phyloP scores from a whole-genome alignment of 768 basidiomycete genomes.

The Hygrophoropsis aurantiaca region DNA sequence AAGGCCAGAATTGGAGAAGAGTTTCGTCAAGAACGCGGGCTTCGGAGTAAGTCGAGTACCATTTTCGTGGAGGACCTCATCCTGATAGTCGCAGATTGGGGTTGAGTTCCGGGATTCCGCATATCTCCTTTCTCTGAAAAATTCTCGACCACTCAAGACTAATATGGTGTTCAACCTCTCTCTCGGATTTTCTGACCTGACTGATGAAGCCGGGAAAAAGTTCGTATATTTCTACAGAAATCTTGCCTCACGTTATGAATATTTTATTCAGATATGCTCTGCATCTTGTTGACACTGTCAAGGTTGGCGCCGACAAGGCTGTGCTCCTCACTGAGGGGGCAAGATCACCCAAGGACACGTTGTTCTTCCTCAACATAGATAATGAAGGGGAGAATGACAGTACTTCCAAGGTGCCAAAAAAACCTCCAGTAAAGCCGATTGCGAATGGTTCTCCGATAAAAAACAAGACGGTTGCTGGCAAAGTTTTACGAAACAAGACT shows the following conservation, averaged over 20 bases:
- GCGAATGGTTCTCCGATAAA: slow-evolving; percentile 69
- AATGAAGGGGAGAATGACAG: slow-evolving; percentile 58
- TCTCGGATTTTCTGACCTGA: slow-evolving; percentile 82
- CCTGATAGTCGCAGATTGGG: slow-evolving; percentile 65
- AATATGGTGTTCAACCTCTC: slow-evolving; percentile 87
- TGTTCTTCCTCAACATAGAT: slow-evolving; percentile 78
- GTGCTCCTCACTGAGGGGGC: slow-evolving; percentile 80
- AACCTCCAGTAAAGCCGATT: slow-evolving; percentile 47
- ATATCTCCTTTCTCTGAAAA: slow-evolving; percentile 83
- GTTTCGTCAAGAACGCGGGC: slow-evolving; percentile 87
- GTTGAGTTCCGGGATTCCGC: slow-evolving; percentile 92
- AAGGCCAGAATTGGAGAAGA: slow-evolving; percentile 77
- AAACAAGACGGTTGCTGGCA: slow-evolving; percentile 75
- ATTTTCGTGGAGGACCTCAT: background rate
- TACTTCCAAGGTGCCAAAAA: slow-evolving; percentile 54
- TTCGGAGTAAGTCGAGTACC: slow-evolving; percentile 64
- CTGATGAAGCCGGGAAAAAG: slow-evolving; percentile 78
- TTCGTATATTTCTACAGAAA: slow-evolving; percentile 30
- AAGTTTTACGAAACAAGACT: slow-evolving; percentile 88
- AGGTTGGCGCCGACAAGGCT: slow-evolving; percentile 65
- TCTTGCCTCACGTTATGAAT: background rate
- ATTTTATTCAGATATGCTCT: slow-evolving; percentile 68
- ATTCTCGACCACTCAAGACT: slow-evolving; percentile 61
- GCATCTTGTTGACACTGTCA: slow-evolving; percentile 86
- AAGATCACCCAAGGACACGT: slow-evolving; percentile 80